Conservation (phyloP, 495 filamentous ascomycete species). For the Penicillium crystallinum region DNA sequence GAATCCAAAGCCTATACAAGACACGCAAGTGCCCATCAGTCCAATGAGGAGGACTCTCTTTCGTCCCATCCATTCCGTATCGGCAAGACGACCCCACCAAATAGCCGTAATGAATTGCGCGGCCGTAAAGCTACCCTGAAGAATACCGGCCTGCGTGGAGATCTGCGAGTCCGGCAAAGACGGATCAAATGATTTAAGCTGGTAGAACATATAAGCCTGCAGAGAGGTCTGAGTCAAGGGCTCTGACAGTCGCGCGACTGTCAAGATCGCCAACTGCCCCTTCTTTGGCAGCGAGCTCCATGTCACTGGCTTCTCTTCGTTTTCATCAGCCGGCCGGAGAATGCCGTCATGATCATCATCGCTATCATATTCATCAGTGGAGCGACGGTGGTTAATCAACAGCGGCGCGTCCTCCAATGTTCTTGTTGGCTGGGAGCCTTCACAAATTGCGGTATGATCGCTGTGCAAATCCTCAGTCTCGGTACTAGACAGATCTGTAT, state of each 20-base stretch:
- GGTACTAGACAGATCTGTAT: background rate
- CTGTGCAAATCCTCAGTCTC: conserved; percentile 15
- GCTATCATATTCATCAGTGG: conserved; percentile 13
- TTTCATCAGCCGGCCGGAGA: background rate
- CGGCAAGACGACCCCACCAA: conserved; percentile 71
- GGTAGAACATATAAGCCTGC: conserved; percentile 71
- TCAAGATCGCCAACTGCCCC: conserved; percentile 68
- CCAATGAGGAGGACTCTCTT: conserved; percentile 77
- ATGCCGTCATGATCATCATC: conserved; percentile 14
- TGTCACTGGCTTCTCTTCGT: conserved; percentile 47
- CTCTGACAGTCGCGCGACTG: conserved; percentile 69
- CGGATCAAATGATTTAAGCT: conserved; percentile 63
- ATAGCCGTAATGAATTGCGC: conserved; percentile 77
- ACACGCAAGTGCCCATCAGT: conserved; percentile 64
- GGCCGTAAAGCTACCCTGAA: conserved; percentile 70
- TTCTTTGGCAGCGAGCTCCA: conserved; percentile 70
- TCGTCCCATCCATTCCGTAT: conserved; percentile 62
- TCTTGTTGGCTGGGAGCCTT: conserved; percentile 5
- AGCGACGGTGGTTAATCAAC: conserved; percentile 15
- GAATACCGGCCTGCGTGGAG: conserved; percentile 68
- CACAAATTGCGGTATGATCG: conserved; percentile 14
- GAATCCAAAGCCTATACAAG: conserved; percentile 75
- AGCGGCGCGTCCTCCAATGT: conserved; percentile 14
- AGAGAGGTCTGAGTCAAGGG: conserved; percentile 74
- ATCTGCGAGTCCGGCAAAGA: conserved; percentile 61